Base-by-base conservation (phyloP, 352 stramenopile genomes). In the Globisporangium mamillatum region DNA sequence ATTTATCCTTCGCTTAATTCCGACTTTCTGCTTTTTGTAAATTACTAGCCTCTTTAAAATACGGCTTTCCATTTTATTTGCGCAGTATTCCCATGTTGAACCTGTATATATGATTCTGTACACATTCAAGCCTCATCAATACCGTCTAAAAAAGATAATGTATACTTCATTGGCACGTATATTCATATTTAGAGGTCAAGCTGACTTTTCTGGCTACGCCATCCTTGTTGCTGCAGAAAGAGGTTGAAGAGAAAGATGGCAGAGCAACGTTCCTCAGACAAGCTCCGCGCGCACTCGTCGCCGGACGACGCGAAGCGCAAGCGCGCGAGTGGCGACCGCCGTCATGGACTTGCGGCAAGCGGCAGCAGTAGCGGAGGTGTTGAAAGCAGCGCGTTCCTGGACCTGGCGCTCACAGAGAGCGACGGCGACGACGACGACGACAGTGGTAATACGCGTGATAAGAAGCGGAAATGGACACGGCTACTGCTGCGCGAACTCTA, bases 401-500 rank as follows among this genome's bases (percentile, higher is more conserved):
- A 41, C 24, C 29, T 64, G 29, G 54, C 32, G 22, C 48, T 61
- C 25, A 48, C 24, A 32, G 48, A 32, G 41, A 52, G 12, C 24
- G 57, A 46, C 5, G 59, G 22, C 29, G 41, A 52, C 24, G 38
- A 2, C 25, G 27, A 29, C 27, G 27, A 32, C 27, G 27, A 34
- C 27, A 27, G 8, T 22, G 34, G 12, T 16, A 55, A 44, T 7
- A 18, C 56, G 62, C 67, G 48, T 10, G 60, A 67, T 6, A 63
- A 67, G 48, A 75, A 75, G 63, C 75, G 71, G 58, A 90, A 91
- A 59, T 94, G 86, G 86, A 79, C 81, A 60, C 82, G 86, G 25
- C 64, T 93, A 52, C 60, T 94, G 34, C 77, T 94, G 4, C 81
- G 86, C 12, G 86, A 94, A 69, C 77, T 94, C 24, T 90, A 92